phyloP scores from a whole-genome alignment of 257 asterid genomes.

The Solanum ossicruentum region DNA sequence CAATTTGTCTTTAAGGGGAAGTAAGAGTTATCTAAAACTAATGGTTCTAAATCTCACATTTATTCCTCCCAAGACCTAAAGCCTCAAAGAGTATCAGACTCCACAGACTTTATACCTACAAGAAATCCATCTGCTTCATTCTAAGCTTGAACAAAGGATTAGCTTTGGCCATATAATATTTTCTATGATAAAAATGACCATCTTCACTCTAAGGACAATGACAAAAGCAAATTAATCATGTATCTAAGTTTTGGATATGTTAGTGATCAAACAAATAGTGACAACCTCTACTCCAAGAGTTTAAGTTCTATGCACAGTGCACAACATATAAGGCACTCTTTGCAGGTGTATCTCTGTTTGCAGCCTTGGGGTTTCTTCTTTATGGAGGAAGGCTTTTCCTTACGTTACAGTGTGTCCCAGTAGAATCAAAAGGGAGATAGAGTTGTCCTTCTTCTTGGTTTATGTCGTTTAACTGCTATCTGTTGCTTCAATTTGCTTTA shows the following conservation, averaged over 20 bases:
- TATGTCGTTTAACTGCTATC: too few relatives aligned
- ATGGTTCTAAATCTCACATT: not conserved
- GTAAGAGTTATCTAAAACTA: not conserved
- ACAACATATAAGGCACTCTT: not conserved
- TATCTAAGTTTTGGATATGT: not conserved
- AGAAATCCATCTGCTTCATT: not conserved
- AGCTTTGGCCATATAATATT: not conserved
- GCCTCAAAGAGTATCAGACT: not conserved
- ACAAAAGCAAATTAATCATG: not conserved
- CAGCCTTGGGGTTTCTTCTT: slow-evolving; percentile 86
- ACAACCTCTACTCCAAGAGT: not conserved
- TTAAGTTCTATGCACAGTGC: not conserved
- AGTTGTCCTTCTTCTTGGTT: too few relatives aligned
- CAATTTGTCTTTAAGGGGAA: not conserved
- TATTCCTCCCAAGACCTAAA: not conserved
- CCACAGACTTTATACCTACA: not conserved
- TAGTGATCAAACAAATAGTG: not conserved
- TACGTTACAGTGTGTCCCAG: too few relatives aligned
- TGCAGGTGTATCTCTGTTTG: slow-evolving; percentile 76
- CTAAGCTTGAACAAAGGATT: not conserved
- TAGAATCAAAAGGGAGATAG: too few relatives aligned
- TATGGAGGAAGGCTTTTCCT: slow-evolving; percentile 78
- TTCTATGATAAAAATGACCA: not conserved
- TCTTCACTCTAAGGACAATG: not conserved
- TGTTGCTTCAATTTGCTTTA: too few relatives aligned